These are phyloP conservation scores for Sphaerobolus stellatus DNA, from an alignment of 1,284 basidiomycete species.

Conservation along the genomic window DNA sequence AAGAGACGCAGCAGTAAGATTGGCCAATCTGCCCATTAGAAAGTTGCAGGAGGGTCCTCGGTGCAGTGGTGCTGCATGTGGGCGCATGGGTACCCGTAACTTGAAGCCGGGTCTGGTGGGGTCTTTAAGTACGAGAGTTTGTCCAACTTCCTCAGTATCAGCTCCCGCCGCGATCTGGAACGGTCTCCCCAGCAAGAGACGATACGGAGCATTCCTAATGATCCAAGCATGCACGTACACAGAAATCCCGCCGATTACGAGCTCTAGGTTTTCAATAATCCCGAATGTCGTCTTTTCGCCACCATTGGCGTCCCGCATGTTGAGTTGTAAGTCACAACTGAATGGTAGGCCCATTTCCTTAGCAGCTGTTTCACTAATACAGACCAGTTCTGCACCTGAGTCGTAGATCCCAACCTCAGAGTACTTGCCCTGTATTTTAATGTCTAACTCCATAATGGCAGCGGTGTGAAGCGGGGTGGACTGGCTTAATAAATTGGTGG, in stretches of 20 bases:
- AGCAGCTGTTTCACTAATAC: neutral
- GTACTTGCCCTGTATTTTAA: neutral
- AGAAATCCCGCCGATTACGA: slow-evolving; percentile 15
- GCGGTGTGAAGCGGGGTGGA: neutral
- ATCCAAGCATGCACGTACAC: slow-evolving; percentile 24
- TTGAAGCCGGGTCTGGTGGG: neutral
- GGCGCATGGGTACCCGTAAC: neutral
- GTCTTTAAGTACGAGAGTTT: neutral
- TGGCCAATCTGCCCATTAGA: neutral
- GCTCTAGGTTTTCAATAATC: slow-evolving; percentile 16
- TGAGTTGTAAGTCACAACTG: neutral
- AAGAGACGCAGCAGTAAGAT: neutral
- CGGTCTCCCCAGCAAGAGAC: slow-evolving; percentile 18
- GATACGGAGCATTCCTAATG: slow-evolving; percentile 18
- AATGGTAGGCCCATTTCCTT: neutral
- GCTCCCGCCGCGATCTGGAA: slow-evolving; percentile 16
- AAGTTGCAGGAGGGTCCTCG: neutral
- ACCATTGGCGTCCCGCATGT: slow-evolving; percentile 4
- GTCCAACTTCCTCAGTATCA: neutral
- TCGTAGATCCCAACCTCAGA: neutral
- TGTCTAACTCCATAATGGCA: slow-evolving; percentile 4
- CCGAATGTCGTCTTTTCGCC: neutral
- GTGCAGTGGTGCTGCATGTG: neutral
- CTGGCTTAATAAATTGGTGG: neutral
- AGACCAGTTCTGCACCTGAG: slow-evolving; percentile 2